phyloP scores from a whole-genome alignment of 2,329 filamentous ascomycete species.

The Leptodontidium sp. region DNA sequence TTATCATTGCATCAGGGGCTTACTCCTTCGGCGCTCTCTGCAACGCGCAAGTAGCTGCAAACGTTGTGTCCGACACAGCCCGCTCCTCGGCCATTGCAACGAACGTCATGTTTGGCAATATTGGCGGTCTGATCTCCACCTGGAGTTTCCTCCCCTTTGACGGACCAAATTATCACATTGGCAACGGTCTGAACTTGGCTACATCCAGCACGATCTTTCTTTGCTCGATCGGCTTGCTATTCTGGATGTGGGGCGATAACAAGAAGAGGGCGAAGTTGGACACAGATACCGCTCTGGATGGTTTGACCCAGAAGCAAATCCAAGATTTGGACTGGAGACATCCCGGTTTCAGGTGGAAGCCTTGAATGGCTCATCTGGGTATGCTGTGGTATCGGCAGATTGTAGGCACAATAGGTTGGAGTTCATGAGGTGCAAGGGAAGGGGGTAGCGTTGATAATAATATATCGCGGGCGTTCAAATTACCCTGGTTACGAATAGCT shows the following conservation, averaged over 20 bases:
- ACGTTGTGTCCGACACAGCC: conserved; percentile 76
- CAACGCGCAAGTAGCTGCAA: conserved; percentile 73
- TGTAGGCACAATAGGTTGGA: no score
- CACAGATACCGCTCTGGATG: conserved; percentile 62
- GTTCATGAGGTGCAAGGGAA: neutral
- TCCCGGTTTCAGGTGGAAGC: conserved; percentile 69
- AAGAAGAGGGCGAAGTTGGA: conserved; percentile 61
- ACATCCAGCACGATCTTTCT: conserved; percentile 65
- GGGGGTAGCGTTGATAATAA: neutral
- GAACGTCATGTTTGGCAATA: conserved; percentile 75
- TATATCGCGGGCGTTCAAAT: neutral
- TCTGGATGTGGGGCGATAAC: conserved; percentile 72
- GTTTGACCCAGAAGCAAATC: conserved; percentile 59
- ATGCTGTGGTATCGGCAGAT: neutral
- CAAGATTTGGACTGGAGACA: conserved; percentile 73
- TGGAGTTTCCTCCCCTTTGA: conserved; percentile 72
- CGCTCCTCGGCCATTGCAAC: conserved; percentile 71
- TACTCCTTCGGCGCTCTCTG: conserved; percentile 71
- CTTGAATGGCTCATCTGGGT: conserved; percentile 33
- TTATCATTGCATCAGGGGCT: conserved; percentile 70
- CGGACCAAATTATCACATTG: conserved; percentile 71
- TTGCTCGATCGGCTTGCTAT: conserved; percentile 55
- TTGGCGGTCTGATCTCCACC: conserved; percentile 73
- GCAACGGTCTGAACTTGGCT: conserved; percentile 75
- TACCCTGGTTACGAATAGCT: neutral